Conservation (phyloP, 2,329 filamentous ascomycete genomes). For the Orbilia quercus region DNA sequence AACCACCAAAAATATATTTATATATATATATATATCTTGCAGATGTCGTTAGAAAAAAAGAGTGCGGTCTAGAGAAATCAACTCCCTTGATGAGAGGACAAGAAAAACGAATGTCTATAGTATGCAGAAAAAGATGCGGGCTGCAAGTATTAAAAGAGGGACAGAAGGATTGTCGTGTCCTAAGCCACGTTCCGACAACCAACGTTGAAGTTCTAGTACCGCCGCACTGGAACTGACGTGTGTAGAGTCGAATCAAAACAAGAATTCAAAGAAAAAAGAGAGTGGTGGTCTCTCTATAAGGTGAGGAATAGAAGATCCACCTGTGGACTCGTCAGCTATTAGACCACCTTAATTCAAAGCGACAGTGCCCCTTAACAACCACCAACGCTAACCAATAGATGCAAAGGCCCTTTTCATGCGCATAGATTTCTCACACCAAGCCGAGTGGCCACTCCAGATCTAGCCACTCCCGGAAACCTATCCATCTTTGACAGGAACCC, state of each 20-base stretch:
- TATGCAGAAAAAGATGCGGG: slow-evolving; percentile 11
- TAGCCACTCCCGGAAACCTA: slow-evolving; percentile 41
- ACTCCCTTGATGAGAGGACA: slow-evolving; percentile 50
- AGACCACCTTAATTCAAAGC: slow-evolving; percentile 45
- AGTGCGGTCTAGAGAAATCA: slow-evolving; percentile 52
- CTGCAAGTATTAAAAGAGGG: slow-evolving; percentile 41
- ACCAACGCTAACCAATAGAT: slow-evolving; percentile 42
- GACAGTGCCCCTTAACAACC: slow-evolving; percentile 49
- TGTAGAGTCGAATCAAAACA: slow-evolving; percentile 55
- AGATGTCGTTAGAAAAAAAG: slow-evolving; percentile 46
- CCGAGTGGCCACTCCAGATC: slow-evolving; percentile 52
- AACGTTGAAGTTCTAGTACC: slow-evolving; percentile 50
- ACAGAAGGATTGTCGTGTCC: slow-evolving; percentile 56
- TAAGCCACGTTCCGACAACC: slow-evolving; percentile 56
- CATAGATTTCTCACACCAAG: slow-evolving; percentile 43
- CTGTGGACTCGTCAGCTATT: slow-evolving; percentile 46
- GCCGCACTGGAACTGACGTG: slow-evolving; percentile 55
- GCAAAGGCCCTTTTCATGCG: slow-evolving; percentile 45
- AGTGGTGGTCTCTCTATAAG: slow-evolving; percentile 50
- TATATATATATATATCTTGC: too few species aligned
- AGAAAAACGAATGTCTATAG: slow-evolving; percentile 52
- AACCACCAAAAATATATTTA: too few species aligned
- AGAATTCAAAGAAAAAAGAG: slow-evolving; percentile 42
- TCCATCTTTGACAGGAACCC: slow-evolving; percentile 24
- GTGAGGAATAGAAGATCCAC: slow-evolving; percentile 46